Base-by-base conservation (phyloP, 352 stramenopile species). In the Pythium chondricola region DNA sequence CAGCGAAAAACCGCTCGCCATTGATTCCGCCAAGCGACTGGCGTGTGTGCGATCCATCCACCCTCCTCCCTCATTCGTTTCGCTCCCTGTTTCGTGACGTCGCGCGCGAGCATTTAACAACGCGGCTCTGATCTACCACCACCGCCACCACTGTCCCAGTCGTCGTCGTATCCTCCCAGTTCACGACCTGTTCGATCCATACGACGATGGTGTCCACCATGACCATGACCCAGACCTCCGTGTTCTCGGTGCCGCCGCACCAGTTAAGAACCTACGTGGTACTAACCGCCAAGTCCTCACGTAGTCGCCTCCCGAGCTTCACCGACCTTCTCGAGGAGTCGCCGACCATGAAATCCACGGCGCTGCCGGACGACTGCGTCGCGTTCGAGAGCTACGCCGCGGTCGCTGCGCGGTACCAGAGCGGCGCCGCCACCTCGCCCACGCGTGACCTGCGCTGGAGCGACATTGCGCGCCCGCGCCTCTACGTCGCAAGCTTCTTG, bases 381-480 rank as follows among this genome's bases (percentile, higher is more conserved):
- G 68, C 66, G 16, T 91, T 88, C 67, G 76, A 85, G 57, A 86
- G 73, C 17, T 91, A 88, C 61, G 79, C 74, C 5, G 76, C 79
- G 25, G 76, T 88, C 21, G 55, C 74, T 17, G 72, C 74, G 37
- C 76, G 76, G 53, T 63, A 52, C 38, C 57, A 51, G 22, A 33
- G 14, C 40, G 11, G 11, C 7, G 6, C 55, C n/a, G 39, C 42
- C 18, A 14, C 47, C 13, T 56, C 54, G 32, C 43, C 48, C n/a
- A 56, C 69, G 1, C 52, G 65, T 26, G 62, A 66, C 20, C 64
- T 89, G 18, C 75, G 73, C 43, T 90, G 79, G 79, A 80, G 74
- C 56, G 74, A 90, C 60, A 61, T 90, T 21, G 69, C 83, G 36
- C 71, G 61, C 44, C 62, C 65, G 35, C 61, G 54, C 13, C 40